Conservation (phyloP, 1,284 basidiomycete genomes). For the Testicularia cyperi region DNA sequence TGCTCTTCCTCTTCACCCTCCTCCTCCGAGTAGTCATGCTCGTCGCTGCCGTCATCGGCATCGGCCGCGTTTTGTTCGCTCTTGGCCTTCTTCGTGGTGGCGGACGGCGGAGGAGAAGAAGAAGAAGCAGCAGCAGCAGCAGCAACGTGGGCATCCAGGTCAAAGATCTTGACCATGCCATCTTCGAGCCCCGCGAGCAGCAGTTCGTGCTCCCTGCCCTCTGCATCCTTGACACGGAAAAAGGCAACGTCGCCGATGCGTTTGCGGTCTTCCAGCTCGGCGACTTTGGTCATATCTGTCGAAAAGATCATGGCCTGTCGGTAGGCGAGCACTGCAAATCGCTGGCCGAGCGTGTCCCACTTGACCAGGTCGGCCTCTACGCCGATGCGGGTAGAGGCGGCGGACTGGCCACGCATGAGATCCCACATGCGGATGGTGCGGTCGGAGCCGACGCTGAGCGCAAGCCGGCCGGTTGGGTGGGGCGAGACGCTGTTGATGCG, state of each 20-base stretch:
- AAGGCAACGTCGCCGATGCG: conserved; percentile 49
- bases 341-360: conserved; percentile 44
- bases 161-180: conserved; percentile 41
- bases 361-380: conserved; percentile 47
- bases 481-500: conserved; percentile 85
- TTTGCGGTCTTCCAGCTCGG: conserved; percentile 40
- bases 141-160: conserved; percentile 26
- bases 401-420: conserved; percentile 87
- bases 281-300: conserved; percentile 52
- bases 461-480: conserved; percentile 88
- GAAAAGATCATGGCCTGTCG: conserved; percentile 45
- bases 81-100: conserved; percentile 9
- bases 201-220: conserved; percentile 37
- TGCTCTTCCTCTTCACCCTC: conserved; percentile 28
- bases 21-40: conserved; percentile 3
- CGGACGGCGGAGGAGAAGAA: no score
- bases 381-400: conserved; percentile 74
- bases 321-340: conserved; percentile 48
- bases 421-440: conserved; percentile 95
- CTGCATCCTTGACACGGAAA: conserved; percentile 17
- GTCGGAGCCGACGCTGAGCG: conserved; percentile 86
- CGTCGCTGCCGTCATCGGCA: conserved; percentile 9
- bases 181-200: conserved; percentile 44
- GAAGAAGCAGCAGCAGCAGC: background rate
- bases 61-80: background rate